Percentiles rank a stretch among this genome's conserved stretches.
Evolutionary conservation across 768 basidiomycete genomes (phyloP).

Genomic region (Xanthoconium stramineum): DNA sequence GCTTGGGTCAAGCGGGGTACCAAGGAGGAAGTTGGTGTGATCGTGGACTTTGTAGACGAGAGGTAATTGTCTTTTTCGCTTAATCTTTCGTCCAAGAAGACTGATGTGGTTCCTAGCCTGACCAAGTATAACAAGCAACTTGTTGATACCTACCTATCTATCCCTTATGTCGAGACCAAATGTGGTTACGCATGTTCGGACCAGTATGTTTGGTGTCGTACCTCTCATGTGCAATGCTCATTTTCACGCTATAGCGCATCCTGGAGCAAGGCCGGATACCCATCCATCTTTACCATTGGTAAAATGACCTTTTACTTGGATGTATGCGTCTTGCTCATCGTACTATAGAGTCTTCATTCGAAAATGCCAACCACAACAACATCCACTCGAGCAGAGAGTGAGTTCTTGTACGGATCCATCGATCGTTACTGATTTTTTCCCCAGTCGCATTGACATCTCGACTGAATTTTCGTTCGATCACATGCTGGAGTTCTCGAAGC

Average conservation of each 20-base stretch:
- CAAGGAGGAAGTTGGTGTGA: slow-evolving; percentile 75
- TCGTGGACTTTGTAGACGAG: slow-evolving; percentile 78
- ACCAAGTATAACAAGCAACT: slow-evolving; percentile 78
- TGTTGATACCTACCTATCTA: slow-evolving; percentile 72
- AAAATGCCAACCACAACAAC: slow-evolving; percentile 67
- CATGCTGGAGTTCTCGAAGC: slow-evolving; percentile 86
- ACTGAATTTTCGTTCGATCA: slow-evolving; percentile 88
- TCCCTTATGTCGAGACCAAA: slow-evolving; percentile 79
- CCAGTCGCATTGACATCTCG: slow-evolving; percentile 79
- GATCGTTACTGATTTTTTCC: slow-evolving; percentile 22
- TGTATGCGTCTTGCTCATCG: not conserved
- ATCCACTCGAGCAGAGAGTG: slow-evolving; percentile 84
- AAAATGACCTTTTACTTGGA: not conserved
- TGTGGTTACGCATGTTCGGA: slow-evolving; percentile 96
- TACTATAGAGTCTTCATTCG: slow-evolving; percentile 60
- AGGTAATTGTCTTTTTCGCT: slow-evolving; percentile 38
- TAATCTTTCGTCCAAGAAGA: slow-evolving; percentile 5
- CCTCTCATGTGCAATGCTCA: slow-evolving; percentile 20
- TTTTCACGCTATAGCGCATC: slow-evolving; percentile 50
- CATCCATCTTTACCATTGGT: slow-evolving; percentile 77
- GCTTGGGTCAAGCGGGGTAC: slow-evolving; percentile 89
- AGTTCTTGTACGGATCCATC: slow-evolving; percentile 42
- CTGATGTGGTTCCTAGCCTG: slow-evolving; percentile 44
- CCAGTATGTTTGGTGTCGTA: slow-evolving; percentile 53
- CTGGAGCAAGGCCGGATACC: slow-evolving; percentile 84